Conservation (phyloP, 192 early-diverging fungal genomes). For the Rhizoclosmatium globosum region DNA sequence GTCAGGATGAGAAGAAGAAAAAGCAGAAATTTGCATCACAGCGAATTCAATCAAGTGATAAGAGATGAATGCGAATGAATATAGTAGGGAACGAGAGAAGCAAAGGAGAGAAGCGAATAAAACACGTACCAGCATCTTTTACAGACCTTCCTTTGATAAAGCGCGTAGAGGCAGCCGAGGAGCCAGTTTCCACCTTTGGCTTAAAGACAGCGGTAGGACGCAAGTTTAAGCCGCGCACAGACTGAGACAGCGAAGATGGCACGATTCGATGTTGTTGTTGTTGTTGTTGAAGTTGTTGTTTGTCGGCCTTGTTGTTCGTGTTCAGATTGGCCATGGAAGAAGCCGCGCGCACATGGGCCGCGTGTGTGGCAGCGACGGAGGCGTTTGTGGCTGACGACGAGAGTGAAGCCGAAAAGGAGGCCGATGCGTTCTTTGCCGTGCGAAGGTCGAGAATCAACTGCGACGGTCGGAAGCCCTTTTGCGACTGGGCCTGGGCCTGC, state of each 20-base stretch:
- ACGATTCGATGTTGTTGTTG: background rate
- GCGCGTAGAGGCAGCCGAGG: background rate
- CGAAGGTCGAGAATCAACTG: slow-evolving; percentile 30
- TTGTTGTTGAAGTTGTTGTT: background rate
- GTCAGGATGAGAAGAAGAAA: background rate
- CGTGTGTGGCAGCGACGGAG: background rate
- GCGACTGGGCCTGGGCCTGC: no score
- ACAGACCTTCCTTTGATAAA: slow-evolving; percentile 3
- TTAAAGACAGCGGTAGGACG: background rate
- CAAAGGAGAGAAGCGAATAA: background rate
- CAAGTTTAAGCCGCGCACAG: background rate
- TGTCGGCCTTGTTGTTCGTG: no score
- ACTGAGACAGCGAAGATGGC: background rate
- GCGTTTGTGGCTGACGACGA: background rate
- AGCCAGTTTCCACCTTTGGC: background rate
- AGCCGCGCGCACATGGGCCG: background rate
- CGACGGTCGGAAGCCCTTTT: slow-evolving; percentile 11
- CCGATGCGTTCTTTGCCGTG: background rate
- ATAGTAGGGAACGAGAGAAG: background rate
- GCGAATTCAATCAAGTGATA: background rate
- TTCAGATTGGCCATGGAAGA: background rate
- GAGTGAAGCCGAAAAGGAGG: background rate
- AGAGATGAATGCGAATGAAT: background rate
- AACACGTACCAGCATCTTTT: slow-evolving; percentile 12
- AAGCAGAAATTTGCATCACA: background rate